phyloP scores from a whole-genome alignment of 2,329 filamentous ascomycete species.

The Nemania sp. region DNA sequence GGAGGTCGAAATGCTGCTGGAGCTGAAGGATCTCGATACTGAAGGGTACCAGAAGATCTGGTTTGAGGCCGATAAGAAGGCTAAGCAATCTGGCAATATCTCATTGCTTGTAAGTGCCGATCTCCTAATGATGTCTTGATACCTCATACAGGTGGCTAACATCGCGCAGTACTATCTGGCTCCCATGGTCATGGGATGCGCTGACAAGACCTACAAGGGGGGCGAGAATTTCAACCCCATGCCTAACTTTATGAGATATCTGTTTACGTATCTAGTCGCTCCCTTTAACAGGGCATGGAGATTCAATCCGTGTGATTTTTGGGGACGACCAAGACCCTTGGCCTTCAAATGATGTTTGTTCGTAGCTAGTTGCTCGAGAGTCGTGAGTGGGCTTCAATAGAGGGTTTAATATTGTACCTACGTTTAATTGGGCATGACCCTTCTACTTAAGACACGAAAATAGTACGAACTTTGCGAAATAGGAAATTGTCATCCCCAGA shows the following conservation, averaged over 20 bases:
- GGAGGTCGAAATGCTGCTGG: conserved; percentile 36
- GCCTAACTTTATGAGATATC: conserved; percentile 28
- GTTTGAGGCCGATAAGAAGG: conserved; percentile 23
- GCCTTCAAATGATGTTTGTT: too few species aligned
- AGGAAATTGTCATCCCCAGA: too few species aligned
- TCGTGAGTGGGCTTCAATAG: too few species aligned
- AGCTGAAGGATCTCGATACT: conserved; percentile 29
- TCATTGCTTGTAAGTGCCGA: conserved; percentile 22
- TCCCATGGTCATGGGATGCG: conserved; percentile 30
- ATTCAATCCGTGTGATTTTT: conserved; percentile 36
- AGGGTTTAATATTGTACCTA: too few species aligned
- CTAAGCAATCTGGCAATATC: conserved; percentile 23
- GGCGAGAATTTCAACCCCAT: conserved; percentile 32
- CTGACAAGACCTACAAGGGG: conserved; percentile 35
- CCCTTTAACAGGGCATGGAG: conserved; percentile 35
- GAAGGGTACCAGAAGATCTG: conserved; percentile 22
- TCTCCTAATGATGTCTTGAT: neutral
- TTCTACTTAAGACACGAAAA: too few species aligned
- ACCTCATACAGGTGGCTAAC: neutral
- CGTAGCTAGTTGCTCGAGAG: too few species aligned
- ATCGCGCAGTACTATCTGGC: conserved; percentile 31
- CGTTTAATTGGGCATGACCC: too few species aligned
- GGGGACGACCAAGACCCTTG: conserved; percentile 32
- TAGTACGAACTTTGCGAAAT: too few species aligned
- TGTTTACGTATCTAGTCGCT: conserved; percentile 34